Evolutionary conservation across 169 alveolate species (phyloP), one percentile per base, ranked within the genome.

Genomic region (Plasmodium cynomolgi): DNA sequence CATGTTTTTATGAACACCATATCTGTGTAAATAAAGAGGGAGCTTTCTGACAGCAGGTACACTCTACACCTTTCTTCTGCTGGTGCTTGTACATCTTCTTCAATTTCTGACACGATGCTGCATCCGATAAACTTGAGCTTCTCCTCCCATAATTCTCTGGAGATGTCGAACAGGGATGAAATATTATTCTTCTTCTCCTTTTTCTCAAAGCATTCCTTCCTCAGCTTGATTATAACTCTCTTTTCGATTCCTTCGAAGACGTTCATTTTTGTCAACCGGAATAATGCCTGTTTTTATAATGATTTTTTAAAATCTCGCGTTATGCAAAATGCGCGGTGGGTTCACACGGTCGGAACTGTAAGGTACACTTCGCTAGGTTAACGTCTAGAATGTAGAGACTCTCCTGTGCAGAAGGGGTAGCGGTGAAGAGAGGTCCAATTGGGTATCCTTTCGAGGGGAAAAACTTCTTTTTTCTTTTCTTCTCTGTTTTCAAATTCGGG

Each of bases 191-290:
- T 80, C 33, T 79, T 39, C 8, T 15, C 77, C 9, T 34, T 37
- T 4, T 72, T n/a, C 37, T 13, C 23, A 31, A 88, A 88, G 47
- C 71, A 79, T 7, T 41, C 26, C 62, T 88, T 71, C 77, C 47
- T 88, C 41, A 88, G 74, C 34, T 80, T 77, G 31, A 88, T 68
- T 3, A 88, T 33, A 62, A 88, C 68, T 34, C 94, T 79, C 72
- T 88, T 88, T 81, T 88, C 94, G 75, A 88, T 81, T 58, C 94
- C 94, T 73, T 88, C 94, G 39, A 88, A 88, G 23, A 33, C 34
- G 82, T 33, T 88, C 93, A 85, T 85, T 85, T 72, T 84, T 20
- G 20, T 5, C 13, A 26, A 20, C 6, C 37, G n/a, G 23, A 68
- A 13, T 3, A 26, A 26, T 13, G 44, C 1, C 9, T 15, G 62